These are phyloP conservation scores for Epichloe sp. DNA, from an alignment of 2,329 filamentous ascomycete genomes.

Conservation along the genomic window DNA sequence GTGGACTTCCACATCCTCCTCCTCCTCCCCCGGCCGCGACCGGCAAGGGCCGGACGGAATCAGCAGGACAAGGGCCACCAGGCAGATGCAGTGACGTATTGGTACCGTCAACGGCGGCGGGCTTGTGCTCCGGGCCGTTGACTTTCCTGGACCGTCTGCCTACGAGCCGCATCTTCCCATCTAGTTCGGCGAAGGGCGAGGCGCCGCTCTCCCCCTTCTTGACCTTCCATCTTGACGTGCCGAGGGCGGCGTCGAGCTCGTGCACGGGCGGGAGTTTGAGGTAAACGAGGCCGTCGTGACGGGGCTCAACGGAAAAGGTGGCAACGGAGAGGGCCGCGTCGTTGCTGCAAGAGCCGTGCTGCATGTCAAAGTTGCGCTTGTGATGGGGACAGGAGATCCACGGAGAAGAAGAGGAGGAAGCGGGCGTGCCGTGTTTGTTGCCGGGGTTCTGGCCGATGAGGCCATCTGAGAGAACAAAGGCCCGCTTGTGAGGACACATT, in stretches of 20 bases:
- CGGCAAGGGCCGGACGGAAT: slow-evolving; percentile 24
- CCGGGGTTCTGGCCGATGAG: slow-evolving; percentile 55
- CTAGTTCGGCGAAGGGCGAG: slow-evolving; percentile 29
- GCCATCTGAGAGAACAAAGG: slow-evolving; percentile 80
- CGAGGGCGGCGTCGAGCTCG: slow-evolving; percentile 67
- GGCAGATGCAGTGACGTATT: not conserved
- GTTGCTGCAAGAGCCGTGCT: slow-evolving; percentile 58
- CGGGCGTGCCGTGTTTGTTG: slow-evolving; percentile 11
- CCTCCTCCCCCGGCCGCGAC: not conserved
- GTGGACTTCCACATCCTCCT: slow-evolving; percentile 25
- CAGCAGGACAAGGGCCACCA: slow-evolving; percentile 7
- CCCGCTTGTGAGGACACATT: slow-evolving; percentile 88
- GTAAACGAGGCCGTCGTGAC: slow-evolving; percentile 64
- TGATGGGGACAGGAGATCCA: slow-evolving; percentile 82
- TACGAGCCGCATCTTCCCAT: slow-evolving; percentile 24
- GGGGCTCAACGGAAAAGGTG: slow-evolving; percentile 64
- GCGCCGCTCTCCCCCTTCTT: slow-evolving; percentile 50
- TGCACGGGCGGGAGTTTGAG: slow-evolving; percentile 66
- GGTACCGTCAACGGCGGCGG: not conserved
- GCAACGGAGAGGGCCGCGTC: slow-evolving; percentile 68
- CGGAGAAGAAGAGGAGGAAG: slow-evolving; percentile 25
- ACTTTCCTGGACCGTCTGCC: slow-evolving; percentile 21
- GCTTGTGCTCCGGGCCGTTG: slow-evolving; percentile 19
- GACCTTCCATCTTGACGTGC: slow-evolving; percentile 68
- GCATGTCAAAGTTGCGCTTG: slow-evolving; percentile 78